phyloP scores from a whole-genome alignment of 2,329 filamentous ascomycete genomes.

The Verruconis gallopava region DNA sequence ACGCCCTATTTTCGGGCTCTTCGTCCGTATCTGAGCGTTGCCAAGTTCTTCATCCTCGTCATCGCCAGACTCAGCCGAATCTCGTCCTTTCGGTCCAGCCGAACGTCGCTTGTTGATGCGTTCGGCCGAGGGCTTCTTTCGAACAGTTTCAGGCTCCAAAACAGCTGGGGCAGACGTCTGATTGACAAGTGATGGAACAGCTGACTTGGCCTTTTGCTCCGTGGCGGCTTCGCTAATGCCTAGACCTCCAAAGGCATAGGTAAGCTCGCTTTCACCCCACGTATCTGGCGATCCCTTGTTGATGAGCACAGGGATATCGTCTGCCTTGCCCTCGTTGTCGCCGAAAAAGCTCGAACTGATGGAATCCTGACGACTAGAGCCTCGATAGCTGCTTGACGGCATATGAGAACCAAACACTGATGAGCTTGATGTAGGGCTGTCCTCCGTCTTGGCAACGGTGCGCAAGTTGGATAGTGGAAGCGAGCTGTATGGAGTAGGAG shows the following conservation, averaged over 20 bases:
- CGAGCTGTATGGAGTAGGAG: conserved; percentile 23
- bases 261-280: conserved; percentile 51
- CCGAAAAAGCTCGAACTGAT: conserved; percentile 80
- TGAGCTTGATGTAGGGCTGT: conserved; percentile 70
- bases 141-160: conserved; percentile 31
- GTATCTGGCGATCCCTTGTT: conserved; percentile 62
- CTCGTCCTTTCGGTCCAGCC: conserved; percentile 57
- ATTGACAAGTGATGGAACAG: conserved; percentile 19
- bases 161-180: conserved; percentile 44
- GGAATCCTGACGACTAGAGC: conserved; percentile 76
- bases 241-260: conserved; percentile 46
- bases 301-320: conserved; percentile 66
- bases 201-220: conserved; percentile 5
- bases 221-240: conserved; percentile 47
- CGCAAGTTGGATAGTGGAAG: conserved; percentile 26
- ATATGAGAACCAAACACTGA: conserved; percentile 56
- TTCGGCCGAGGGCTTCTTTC: conserved; percentile 50
- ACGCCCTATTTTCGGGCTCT: conserved; percentile 37
- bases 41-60: conserved; percentile 91
- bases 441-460: conserved; percentile 47
- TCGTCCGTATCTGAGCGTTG: conserved; percentile 34
- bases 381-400: conserved; percentile 62
- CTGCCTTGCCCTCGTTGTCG: conserved; percentile 67
- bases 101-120: conserved; percentile 68
- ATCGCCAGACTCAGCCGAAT: conserved; percentile 78